A percentile compares a stretch with the other conserved stretches of the same genome.
Evolutionary conservation across 1,139 yeast species (phyloP).

Genomic region (Blastobotrys illinoisensis): DNA sequence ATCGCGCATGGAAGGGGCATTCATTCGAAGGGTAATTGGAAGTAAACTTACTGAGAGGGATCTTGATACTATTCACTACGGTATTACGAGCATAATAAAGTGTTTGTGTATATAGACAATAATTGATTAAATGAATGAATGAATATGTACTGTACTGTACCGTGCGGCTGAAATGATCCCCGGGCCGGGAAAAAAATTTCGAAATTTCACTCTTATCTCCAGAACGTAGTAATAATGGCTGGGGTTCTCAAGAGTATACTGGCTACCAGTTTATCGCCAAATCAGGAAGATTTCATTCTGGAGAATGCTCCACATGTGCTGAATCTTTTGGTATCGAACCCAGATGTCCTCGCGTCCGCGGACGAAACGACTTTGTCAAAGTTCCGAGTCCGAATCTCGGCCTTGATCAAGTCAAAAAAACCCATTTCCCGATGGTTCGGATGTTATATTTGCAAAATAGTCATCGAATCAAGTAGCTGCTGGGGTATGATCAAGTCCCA

Average conservation of each 20-base stretch:
- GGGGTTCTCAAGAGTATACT: conserved; percentile 12
- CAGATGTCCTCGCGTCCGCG: conserved; percentile 17
- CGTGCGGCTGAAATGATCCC: neutral
- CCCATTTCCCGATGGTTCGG: conserved; percentile 32
- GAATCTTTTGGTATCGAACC: conserved; percentile 16
- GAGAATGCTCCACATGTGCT: conserved; percentile 17
- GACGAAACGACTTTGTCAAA: conserved; percentile 30
- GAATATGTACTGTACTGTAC: too few relatives aligned
- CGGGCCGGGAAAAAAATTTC: neutral
- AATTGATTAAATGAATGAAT: too few relatives aligned
- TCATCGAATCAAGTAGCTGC: conserved; percentile 22
- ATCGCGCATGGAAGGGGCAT: too few relatives aligned
- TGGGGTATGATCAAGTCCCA: conserved; percentile 37
- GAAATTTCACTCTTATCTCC: neutral
- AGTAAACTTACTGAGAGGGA: too few relatives aligned
- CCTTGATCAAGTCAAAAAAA: conserved; percentile 32
- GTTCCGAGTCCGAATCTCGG: conserved; percentile 33
- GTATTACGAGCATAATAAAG: too few relatives aligned
- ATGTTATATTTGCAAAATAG: conserved; percentile 28
- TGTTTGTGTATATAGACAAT: too few relatives aligned
- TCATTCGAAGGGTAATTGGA: too few relatives aligned
- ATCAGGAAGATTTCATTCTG: conserved; percentile 17
- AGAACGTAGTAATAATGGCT: neutral
- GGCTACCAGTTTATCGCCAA: conserved; percentile 19
- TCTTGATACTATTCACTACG: too few relatives aligned